Evolutionary conservation across 225 moss, liverwort and hornwort species (phyloP), one percentile per base, ranked within the genome.

Genomic region (Pseudoscleropodium purum): DNA sequence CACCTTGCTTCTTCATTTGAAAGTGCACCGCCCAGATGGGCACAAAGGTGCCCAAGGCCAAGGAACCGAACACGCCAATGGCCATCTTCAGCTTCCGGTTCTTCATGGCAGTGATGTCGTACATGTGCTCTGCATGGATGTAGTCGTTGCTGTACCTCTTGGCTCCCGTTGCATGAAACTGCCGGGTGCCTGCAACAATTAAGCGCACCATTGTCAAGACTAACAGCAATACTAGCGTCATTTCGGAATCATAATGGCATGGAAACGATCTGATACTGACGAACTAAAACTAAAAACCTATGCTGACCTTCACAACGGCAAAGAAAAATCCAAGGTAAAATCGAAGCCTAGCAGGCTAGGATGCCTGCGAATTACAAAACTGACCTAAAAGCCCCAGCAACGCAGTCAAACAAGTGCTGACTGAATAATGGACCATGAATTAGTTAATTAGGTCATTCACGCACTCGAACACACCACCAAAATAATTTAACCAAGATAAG

Each of bases 41-140:
- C 82, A 98, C 95, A 74, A 72, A 25, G 65, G 56, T 87, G 56
- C 98, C 98, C 30, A 98, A 10, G 39, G 91, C 91, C 92, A 98
- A 88, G 90, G 91, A 36, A 8, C 97, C 98, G 87, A 97, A 98
- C 33, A 94, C 93, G 23, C 94, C 92, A 34, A 88, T 20, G 2
- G 83, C 95, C 92, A 98, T 92, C 85, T 98, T 98, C 69, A 90
- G 52, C 68, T 94, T 92, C 39, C 92, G 94, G 85, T 97, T 85
- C 93, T 95, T 98, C 93, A 97, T 97, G 63, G 16, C 75, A 7
- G 84, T 66, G 47, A 97, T 88, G 93, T 98, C 73, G 81, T 98
- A 98, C 98, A 98, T 98, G 88, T 98, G 96, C 86, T 97, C 95
- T 39, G 98, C 97, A 88, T 97, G 98, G 5, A 98, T 63, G 61